Evolutionary conservation across 108 stramenopile species (phyloP), one percentile per base, ranked within the genome.

Genomic region (Skeletonema potamos): DNA sequence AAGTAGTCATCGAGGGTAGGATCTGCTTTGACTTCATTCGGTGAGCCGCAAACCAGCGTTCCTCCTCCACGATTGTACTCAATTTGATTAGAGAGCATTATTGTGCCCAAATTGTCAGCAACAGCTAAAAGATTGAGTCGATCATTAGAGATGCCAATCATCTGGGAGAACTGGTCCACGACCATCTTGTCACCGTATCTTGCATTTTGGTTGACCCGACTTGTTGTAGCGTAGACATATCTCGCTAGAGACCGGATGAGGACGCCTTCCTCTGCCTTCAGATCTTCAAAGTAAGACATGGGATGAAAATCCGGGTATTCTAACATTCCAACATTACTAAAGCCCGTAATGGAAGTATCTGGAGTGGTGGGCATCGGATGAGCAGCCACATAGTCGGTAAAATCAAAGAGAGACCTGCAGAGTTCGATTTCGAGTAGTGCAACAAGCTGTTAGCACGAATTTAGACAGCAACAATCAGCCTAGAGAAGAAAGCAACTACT

Each of bases 31-130:
- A 85, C 84, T 63, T 87, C 86, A 43, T 81, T 71, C 6, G 86
- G 86, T 32, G 72, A 74, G 7, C 86, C 86, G 62, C 86, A 87
- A 41, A 82, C 81, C 2, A 79, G 48, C 28, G 64, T 75, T 0
- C 55, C 66, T 18, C 64, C 75, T 2, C 43, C 70, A 2, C 77
- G 46, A 54, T 78, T 78, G 22, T 54, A 67, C 17, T 66, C 20
- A 1, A 78, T 24, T 3, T 44, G 32, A 39, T 76, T 82, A 15
- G 58, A 33, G 4, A 69, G 64, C 26, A 51, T 76, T 11, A 71
- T 44, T 1, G 58, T 62, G 20, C 64, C 75, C 2, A 72, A 20
- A 41, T 62, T 33, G 22, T 34, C 37, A 10, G 77, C 70, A 17
- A 78, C 24, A 18, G 77, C 59, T 20, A 30, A 26, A 20, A 78